A percentile compares a stretch with the other conserved stretches of the same genome.
Conservation (phyloP, 1,139 yeast species). For the Yamadazyma atlantica region DNA sequence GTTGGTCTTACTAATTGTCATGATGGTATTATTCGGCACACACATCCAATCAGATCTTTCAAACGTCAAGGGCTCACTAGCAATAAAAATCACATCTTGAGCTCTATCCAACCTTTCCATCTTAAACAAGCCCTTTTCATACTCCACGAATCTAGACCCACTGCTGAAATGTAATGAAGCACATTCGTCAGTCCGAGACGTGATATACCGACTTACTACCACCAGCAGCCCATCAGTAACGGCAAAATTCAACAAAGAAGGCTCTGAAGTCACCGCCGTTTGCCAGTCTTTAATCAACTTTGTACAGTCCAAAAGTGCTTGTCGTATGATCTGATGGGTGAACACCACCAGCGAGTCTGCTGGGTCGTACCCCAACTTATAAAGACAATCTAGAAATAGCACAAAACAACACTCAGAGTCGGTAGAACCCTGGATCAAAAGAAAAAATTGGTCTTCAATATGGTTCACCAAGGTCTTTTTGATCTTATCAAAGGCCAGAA, state of each 20-base stretch:
- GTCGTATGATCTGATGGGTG: conserved; percentile 59
- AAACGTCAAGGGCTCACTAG: conserved; percentile 93
- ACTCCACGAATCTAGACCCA: conserved; percentile 87
- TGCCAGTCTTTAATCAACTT: conserved; percentile 72
- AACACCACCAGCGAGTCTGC: conserved; percentile 26
- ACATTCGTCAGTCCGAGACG: conserved; percentile 90
- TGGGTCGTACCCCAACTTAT: conserved; percentile 76
- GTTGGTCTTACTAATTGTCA: conserved; percentile 76
- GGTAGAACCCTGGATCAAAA: conserved; percentile 86
- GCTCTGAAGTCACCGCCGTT: conserved; percentile 53
- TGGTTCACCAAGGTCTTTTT: conserved; percentile 72
- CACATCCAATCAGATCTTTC: conserved; percentile 98
- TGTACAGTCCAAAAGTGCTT: conserved; percentile 73
- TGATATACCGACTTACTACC: conserved; percentile 84
- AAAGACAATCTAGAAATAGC: conserved; percentile 73
- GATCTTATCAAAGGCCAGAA: conserved; percentile 68
- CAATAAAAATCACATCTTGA: conserved; percentile 93
- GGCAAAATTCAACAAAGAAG: conserved; percentile 88
- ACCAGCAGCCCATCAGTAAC: conserved; percentile 92
- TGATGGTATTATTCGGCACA: conserved; percentile 85
- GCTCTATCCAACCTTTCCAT: conserved; percentile 93
- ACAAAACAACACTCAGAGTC: conserved; percentile 97
- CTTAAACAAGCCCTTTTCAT: conserved; percentile 84
- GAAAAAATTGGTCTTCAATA: conserved; percentile 75
- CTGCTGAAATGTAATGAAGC: conserved; percentile 94